Evolutionary conservation across 805 yeast genomes (phyloP), one percentile per base, ranked within the genome.

Genomic region (Candida loeiensis): DNA sequence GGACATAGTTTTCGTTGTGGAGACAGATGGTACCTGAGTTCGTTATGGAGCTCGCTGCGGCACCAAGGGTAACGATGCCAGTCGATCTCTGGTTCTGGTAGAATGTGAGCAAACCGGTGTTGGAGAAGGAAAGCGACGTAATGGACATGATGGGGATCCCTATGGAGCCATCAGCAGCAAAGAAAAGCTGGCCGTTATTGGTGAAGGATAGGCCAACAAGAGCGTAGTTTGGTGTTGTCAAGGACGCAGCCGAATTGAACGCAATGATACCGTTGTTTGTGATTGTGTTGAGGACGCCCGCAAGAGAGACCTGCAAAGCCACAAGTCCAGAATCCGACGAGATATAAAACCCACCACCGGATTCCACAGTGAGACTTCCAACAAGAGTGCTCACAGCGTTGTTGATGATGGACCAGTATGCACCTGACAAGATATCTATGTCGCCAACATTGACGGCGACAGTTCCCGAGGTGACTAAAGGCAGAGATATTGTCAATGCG

Each of bases 1-100:
- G 65, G n/a, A 37, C 35, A 42, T 53, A 61, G 2, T 36, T 36
- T 21, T 49, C 44, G 30, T 54, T 58, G 36, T 43, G 24, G 31
- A 61, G 51, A 48, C 65, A 60, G 29, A 55, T 43, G n/a, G 39
- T 46, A 14, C 54, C 51, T 1, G 41, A 33, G 19, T 52, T 52
- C 11, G 35, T 30, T 15, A 53, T 46, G 11, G 45, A 14, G 14
- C 28, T 31, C 11, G 37, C 46, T 9, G 36, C 27, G 12, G 44
- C 17, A 28, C 47, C 50, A 43, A 47, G 54, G 28, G 36, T 44
- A 40, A 49, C 58, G 35, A 46, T 18, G 34, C 56, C 58, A 11
- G 47, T 31, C 25, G 50, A 45, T 43, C 59, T 54, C n/a, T 36
- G 30, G 8, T 43, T 41, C 41, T 58, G 60, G 36, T 41, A 43